Base-by-base conservation (phyloP, 1,284 basidiomycete genomes). In the Ceraceosorus bombacis region DNA sequence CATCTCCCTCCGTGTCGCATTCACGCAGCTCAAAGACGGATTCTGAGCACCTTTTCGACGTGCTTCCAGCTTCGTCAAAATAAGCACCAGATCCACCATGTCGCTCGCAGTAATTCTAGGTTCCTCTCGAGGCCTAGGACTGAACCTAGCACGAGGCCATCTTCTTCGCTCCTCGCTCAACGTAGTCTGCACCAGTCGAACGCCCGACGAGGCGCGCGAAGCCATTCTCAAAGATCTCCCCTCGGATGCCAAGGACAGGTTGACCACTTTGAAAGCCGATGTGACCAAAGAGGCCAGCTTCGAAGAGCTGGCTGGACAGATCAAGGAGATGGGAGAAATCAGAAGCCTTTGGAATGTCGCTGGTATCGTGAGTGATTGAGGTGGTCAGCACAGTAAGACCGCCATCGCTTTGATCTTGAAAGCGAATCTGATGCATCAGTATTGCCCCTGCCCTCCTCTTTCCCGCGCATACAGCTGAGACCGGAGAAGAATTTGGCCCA, bases 401-500 rank as follows among this genome's bases (percentile, higher is more conserved):
- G 2, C 27, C 27, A 27, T 27, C 27, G 27, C 27, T 27, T 27
- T 27, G 27, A 27, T 27, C 27, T 27, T 27, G 27, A 27, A 27
- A 27, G 27, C 27, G 27, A 27, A 27, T 27, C 27, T 27, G 27
- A 27, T 27, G 27, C 27, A 27, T 27, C 27, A 27, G 27, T 27
- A 27, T 27, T 27, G 2, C 27, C 27, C 27, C 27, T 27, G 2
- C 27, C 27, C 27, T 27, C 27, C 27, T 27, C 27, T 27, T 15
- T 46, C 10, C 43, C 43, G 15, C 58, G 41, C 43, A 40, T 2
- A 7, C 8, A 37, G 50, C 79, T 86, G 27, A 78, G 82, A 59
- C 81, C 84, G 9, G 85, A 86, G 72, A 84, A 82, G 64, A 81
- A 80, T 50, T 82, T 84, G 5, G 75, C 78, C 4, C 83, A 86